These are phyloP conservation scores for Nasturtium officinale DNA, from an alignment of 345 rosid species.

Conservation along the genomic window DNA sequence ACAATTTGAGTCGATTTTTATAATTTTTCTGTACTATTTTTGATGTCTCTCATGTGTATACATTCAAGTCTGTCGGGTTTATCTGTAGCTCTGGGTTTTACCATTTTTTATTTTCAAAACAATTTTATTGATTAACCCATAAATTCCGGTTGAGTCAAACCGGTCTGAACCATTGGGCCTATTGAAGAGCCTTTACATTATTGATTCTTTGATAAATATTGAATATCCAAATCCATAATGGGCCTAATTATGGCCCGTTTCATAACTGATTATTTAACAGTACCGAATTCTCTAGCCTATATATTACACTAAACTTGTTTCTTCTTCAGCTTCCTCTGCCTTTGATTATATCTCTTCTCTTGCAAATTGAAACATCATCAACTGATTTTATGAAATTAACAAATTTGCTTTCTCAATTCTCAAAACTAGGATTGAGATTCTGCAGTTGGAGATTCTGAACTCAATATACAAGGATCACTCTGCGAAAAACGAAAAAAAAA, in stretches of 20 bases:
- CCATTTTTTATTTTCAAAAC: not conserved
- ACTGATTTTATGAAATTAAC: not conserved
- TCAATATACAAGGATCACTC: conserved; percentile 34
- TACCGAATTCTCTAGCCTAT: conserved; percentile 8
- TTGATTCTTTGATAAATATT: not conserved
- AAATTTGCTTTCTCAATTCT: not conserved
- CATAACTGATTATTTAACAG: not conserved
- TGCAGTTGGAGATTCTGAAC: conserved; percentile 33
- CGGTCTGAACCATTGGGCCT: not conserved
- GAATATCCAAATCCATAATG: not conserved
- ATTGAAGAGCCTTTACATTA: not conserved
- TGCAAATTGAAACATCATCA: conserved; percentile 1
- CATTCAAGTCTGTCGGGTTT: conserved; percentile 38
- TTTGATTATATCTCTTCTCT: not conserved
- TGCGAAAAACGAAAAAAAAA: not conserved
- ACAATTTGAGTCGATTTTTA: conserved; percentile 32
- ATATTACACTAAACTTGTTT: conserved; percentile 24
- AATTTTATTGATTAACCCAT: not conserved
- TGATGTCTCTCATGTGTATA: conserved; percentile 17
- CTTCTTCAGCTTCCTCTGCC: not conserved
- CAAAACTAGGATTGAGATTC: conserved; percentile 21
- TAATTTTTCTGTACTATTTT: conserved; percentile 26
- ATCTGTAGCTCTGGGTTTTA: conserved; percentile 33
- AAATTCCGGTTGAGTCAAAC: conserved; percentile 23
- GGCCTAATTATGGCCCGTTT: conserved; percentile 13